phyloP scores from a whole-genome alignment of 352 stramenopile species.

The Thalassiosira mediterranea region DNA sequence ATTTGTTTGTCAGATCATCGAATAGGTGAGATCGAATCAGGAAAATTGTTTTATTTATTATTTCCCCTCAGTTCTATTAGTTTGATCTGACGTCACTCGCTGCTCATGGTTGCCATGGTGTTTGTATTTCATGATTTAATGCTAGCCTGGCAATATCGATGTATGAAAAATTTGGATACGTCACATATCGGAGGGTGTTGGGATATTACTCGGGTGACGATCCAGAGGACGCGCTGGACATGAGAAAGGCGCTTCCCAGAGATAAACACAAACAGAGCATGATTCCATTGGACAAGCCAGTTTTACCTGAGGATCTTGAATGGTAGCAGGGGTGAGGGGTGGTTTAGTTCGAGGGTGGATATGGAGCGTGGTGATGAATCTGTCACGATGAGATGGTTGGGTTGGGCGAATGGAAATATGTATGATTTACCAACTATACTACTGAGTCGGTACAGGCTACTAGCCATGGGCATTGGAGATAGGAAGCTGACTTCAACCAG shows the following conservation, averaged over 20 bases:
- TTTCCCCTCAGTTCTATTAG: background rate
- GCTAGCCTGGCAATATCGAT: constrained; percentile 85
- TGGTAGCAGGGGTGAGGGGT: too few relatives aligned
- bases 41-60: too few relatives aligned
- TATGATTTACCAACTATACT: too few relatives aligned
- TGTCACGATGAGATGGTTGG: too few relatives aligned
- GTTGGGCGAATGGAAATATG: too few relatives aligned
- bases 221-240: constrained; percentile 81
- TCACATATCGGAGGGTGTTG: constrained; percentile 71
- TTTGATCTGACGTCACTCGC: constrained; percentile 53
- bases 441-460: too few relatives aligned
- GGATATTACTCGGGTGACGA: constrained; percentile 66
- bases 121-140: constrained; percentile 92
- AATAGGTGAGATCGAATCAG: constrained; percentile 85
- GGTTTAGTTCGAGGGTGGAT: too few relatives aligned
- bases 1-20: constrained; percentile 97
- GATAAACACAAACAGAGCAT: constrained; percentile 76
- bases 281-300: constrained; percentile 70
- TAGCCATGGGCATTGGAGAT: too few relatives aligned
- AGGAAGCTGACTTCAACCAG: too few relatives aligned
- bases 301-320: constrained; percentile 74
- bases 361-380: too few relatives aligned
- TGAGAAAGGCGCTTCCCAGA: constrained; percentile 68
- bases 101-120: constrained; percentile 87
- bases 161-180: constrained; percentile 84